Evolutionary conservation across 2,329 filamentous ascomycete genomes (phyloP).

Genomic region (Sphaerulina vaccinii): DNA sequence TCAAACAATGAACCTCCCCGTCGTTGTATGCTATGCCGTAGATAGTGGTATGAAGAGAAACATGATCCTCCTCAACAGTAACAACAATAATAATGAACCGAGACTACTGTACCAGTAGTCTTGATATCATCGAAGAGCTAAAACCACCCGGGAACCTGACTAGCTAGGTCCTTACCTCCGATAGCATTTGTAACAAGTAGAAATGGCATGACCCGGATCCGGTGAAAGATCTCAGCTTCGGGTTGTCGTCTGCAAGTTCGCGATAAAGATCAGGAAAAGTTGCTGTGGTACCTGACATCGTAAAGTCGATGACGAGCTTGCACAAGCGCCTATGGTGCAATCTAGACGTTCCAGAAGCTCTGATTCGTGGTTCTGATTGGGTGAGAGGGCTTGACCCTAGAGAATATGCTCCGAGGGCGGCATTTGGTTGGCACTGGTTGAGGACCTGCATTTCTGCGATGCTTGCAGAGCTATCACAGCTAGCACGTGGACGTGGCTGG

Average conservation of each 20-base stretch:
- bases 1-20: too few species aligned
- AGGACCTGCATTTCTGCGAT: background rate
- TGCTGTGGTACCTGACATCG: too few species aligned
- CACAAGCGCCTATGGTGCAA: background rate
- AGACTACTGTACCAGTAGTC: conserved; percentile 8
- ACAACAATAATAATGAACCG: conserved; percentile 3
- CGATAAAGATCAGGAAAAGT: too few species aligned
- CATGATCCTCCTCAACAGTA: background rate
- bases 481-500: background rate
- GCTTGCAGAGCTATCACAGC: background rate
- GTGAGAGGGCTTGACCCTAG: background rate
- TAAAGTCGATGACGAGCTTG: background rate
- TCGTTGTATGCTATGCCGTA: too few species aligned
- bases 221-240: too few species aligned
- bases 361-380: background rate
- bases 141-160: background rate
- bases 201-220: background rate
- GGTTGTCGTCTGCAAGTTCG: too few species aligned
- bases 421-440: background rate
- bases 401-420: background rate
- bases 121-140: conserved; percentile 17
- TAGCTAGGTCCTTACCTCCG: background rate
- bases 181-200: background rate
- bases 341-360: too few species aligned
- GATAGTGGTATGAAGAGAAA: background rate